Base-by-base conservation (phyloP, 768 basidiomycete genomes). In the Boletus pseudo-olivaceus region DNA sequence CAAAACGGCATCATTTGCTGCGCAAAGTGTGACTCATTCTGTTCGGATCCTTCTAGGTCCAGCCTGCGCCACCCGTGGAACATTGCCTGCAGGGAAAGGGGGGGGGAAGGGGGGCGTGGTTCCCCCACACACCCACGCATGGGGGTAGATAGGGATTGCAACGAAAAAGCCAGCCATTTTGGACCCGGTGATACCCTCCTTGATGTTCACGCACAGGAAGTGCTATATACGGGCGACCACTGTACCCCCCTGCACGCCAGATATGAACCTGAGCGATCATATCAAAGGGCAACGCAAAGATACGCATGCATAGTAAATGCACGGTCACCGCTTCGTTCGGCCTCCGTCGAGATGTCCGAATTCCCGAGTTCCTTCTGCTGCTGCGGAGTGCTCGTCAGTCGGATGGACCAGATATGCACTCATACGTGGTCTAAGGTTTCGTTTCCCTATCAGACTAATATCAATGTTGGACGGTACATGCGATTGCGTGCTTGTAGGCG, bases 141-240 rank as follows among this genome's bases (percentile, higher is more conserved):
- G 33, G 33, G 27, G 7, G 5, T 9, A 49, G 54, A 52, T 49
- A 33, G 11, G 32, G 9, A 26, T 27, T 32, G 19, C 27, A 39
- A 20, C 40, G n/a, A 38, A 10, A 15, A 9, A 32, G 5, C 4
- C 7, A n/a, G 29, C 27, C 12, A 10, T 35, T 44, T 14, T 35
- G 11, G 17, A 34, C 26, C 5, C 17, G 0, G 34, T 35, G 6
- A 33, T 44, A 17, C 30, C 27, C 14, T 20, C 10, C 26, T 38
- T 33, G 41, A 39, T 41, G 14, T 5, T 38, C 48, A 51, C 54
- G 12, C 54, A 51, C 61, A 60, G 53, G 23, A 62, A 42, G 57
- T 44, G 2, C 51, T 14, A 37, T 60, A 60, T 38, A 19, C 38
- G 23, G 57, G 23, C 29, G 39, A 6, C 14, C 32, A 49, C 42